A percentile compares a stretch with the other conserved stretches of the same genome.
Evolutionary conservation across 1,139 yeast genomes (phyloP).

Genomic region (Suhomyces anneliseae): DNA sequence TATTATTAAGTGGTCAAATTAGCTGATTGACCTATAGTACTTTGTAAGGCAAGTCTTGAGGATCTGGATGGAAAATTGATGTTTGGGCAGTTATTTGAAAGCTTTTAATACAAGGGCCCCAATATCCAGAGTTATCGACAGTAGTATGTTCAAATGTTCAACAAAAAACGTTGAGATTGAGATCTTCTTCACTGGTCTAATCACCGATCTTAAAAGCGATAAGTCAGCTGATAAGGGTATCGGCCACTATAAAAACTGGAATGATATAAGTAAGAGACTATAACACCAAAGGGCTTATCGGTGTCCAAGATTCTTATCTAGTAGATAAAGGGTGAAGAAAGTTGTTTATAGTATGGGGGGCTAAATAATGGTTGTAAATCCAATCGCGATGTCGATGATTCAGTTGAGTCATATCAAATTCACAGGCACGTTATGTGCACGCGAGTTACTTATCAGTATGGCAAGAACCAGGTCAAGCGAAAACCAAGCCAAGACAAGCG

Average conservation of each 20-base stretch:
- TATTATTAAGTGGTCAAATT: no score
- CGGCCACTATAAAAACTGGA: neutral
- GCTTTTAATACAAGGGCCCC: no score
- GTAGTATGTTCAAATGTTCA: neutral
- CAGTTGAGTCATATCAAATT: constrained; percentile 8
- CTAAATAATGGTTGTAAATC: neutral
- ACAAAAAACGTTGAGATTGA: no score
- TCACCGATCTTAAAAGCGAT: neutral
- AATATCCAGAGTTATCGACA: no score
- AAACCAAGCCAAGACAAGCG: neutral
- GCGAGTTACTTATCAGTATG: neutral
- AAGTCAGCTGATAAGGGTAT: neutral
- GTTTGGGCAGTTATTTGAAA: no score
- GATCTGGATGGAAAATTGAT: no score
- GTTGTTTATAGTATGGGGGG: neutral
- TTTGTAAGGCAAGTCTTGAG: no score
- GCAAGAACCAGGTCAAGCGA: neutral
- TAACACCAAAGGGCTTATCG: no score
- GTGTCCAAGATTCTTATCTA: no score
- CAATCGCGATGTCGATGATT: constrained; percentile 2
- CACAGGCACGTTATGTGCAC: constrained; percentile 7
- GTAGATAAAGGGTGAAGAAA: neutral
- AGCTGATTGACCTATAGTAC: no score
- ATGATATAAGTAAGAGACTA: no score
- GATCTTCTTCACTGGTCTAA: neutral